Evolutionary conservation across 768 basidiomycete species (phyloP).

Genomic region (Suillus discolor): DNA sequence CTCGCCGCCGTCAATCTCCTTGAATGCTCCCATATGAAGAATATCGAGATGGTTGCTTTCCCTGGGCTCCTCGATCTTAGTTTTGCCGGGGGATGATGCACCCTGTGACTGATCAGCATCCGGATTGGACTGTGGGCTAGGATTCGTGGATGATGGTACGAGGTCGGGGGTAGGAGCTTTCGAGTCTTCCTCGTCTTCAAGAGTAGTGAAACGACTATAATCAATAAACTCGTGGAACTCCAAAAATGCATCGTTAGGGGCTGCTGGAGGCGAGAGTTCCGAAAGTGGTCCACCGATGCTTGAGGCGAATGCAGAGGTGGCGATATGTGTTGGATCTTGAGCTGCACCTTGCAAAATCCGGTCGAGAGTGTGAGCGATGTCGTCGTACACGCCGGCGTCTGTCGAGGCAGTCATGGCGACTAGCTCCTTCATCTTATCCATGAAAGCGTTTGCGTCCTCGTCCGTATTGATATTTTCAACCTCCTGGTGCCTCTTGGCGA

Average conservation of each 20-base stretch:
- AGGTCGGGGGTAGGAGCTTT: slow-evolving; percentile 80
- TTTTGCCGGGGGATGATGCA: slow-evolving; percentile 47
- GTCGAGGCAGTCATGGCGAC: slow-evolving; percentile 49
- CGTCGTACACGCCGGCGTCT: slow-evolving; percentile 41
- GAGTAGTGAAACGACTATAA: slow-evolving; percentile 59
- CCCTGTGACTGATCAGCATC: slow-evolving; percentile 55
- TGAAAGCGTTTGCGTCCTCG: slow-evolving; percentile 63
- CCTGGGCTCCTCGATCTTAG: slow-evolving; percentile 52
- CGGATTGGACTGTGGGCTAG: slow-evolving; percentile 74
- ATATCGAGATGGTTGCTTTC: slow-evolving; percentile 43
- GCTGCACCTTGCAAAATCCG: slow-evolving; percentile 63
- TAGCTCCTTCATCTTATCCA: slow-evolving; percentile 66
- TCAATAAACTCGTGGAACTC: slow-evolving; percentile 69
- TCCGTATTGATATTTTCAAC: slow-evolving; percentile 58
- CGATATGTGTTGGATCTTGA: slow-evolving; percentile 39
- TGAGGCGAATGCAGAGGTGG: slow-evolving; percentile 31
- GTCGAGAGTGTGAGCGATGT: slow-evolving; percentile 63
- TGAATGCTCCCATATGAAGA: slow-evolving; percentile 60
- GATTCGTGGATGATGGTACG: slow-evolving; percentile 69
- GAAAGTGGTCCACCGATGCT: slow-evolving; percentile 33
- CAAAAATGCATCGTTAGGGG: slow-evolving; percentile 40
- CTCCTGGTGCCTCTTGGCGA: slow-evolving; percentile 43
- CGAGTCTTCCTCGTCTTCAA: slow-evolving; percentile 59
- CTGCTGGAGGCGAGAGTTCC: slow-evolving; percentile 37
- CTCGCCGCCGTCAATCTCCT: slow-evolving; percentile 78